A percentile compares a stretch with the other conserved stretches of the same genome.
Conservation (phyloP, 1,284 basidiomycete genomes). For the Cryptococcus sp. region DNA sequence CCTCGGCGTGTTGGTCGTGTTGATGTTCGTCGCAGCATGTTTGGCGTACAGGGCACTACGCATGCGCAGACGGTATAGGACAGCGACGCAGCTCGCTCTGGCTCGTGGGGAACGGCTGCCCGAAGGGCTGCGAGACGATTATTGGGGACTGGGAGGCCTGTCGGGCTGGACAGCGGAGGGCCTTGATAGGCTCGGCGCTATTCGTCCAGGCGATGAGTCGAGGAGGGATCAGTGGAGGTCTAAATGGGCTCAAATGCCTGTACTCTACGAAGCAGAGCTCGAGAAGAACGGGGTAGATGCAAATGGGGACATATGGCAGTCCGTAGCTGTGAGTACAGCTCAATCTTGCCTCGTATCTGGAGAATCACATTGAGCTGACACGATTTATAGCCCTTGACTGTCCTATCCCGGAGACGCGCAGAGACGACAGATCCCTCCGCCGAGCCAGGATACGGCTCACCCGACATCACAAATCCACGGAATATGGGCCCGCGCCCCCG, state of each 20-base stretch:
- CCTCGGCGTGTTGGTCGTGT: conserved; percentile 42
- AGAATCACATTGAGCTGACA: neutral
- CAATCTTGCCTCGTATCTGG: neutral
- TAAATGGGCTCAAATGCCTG: conserved; percentile 32
- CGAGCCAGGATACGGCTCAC: too few relatives aligned
- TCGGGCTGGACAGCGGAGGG: conserved; percentile 24
- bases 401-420: conserved; percentile 3
- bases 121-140: conserved; percentile 21
- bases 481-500: conserved; percentile 14
- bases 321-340: conserved; percentile 4
- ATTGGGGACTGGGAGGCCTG: conserved; percentile 33
- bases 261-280: conserved; percentile 26
- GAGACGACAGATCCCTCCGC: conserved; percentile 2
- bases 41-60: conserved; percentile 36
- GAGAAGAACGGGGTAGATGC: conserved; percentile 10
- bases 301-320: neutral
- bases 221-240: conserved; percentile 8
- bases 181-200: conserved; percentile 15
- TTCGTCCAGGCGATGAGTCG: conserved; percentile 10
- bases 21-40: conserved; percentile 35
- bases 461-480: neutral
- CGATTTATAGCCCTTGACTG: conserved; percentile 4
- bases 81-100: conserved; percentile 41
- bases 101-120: conserved; percentile 41
- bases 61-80: conserved; percentile 39